Conservation (phyloP, 2,329 filamentous ascomycete genomes). For the Cladophialophora yegresii region DNA sequence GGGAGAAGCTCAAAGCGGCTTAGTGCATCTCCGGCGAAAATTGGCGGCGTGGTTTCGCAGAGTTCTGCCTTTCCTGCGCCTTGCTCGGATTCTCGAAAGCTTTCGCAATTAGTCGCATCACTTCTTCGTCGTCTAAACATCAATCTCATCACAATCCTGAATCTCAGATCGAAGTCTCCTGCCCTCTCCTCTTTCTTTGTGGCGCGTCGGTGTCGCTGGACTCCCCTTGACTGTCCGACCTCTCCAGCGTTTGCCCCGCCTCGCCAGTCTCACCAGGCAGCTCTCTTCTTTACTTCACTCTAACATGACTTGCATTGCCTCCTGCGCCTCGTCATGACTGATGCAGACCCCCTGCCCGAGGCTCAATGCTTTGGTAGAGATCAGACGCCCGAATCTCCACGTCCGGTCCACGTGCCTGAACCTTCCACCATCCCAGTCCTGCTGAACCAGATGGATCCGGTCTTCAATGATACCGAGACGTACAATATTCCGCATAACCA, state of each 20-base stretch:
- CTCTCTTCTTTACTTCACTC: constrained; percentile 24
- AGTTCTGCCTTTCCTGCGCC: constrained; percentile 3
- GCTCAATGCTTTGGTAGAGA: constrained; percentile 61
- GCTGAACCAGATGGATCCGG: constrained; percentile 70
- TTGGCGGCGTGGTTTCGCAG: background rate
- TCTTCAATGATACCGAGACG: constrained; percentile 67
- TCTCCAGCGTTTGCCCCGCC: constrained; percentile 21
- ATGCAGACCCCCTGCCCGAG: constrained; percentile 34
- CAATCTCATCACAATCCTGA: constrained; percentile 12
- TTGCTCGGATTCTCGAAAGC: background rate
- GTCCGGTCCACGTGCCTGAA: constrained; percentile 67
- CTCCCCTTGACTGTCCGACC: constrained; percentile 19
- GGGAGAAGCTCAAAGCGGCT: background rate
- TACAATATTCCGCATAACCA: constrained; percentile 51
- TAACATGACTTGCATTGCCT: constrained; percentile 28
- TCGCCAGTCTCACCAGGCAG: constrained; percentile 22
- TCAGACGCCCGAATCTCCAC: constrained; percentile 70
- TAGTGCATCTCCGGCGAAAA: background rate
- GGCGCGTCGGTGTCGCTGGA: constrained; percentile 18
- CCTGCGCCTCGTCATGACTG: constrained; percentile 33
- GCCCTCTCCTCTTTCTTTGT: constrained; percentile 12
- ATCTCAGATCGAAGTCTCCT: background rate
- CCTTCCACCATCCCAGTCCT: constrained; percentile 70
- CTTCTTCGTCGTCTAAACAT: constrained; percentile 11
- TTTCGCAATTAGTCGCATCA: constrained; percentile 11